phyloP scores from a whole-genome alignment of 805 yeast genomes.

The Candida tammaniensis region DNA sequence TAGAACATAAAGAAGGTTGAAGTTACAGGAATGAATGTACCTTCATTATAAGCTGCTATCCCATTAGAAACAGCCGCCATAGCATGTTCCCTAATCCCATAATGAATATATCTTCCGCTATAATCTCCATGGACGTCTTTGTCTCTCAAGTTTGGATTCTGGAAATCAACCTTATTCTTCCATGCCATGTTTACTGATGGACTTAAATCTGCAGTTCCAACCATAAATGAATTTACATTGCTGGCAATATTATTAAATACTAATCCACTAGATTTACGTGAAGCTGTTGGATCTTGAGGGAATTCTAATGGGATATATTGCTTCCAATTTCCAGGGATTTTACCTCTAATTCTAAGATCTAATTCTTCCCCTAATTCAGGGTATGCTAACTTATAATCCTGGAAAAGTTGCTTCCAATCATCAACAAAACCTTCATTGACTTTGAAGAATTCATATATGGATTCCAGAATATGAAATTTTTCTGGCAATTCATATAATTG shows the following conservation, averaged over 20 bases:
- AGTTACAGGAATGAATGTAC: conserved; percentile 37
- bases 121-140: conserved; percentile 26
- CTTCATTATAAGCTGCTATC: conserved; percentile 28
- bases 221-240: conserved; percentile 23
- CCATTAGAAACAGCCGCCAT: conserved; percentile 33
- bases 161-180: conserved; percentile 28
- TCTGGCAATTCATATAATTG: conserved; percentile 17
- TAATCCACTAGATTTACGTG: conserved; percentile 24
- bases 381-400: conserved; percentile 17
- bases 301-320: conserved; percentile 16
- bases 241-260: conserved; percentile 26
- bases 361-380: conserved; percentile 27
- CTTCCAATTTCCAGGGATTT: conserved; percentile 25
- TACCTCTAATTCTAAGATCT: conserved; percentile 21
- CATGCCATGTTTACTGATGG: conserved; percentile 29
- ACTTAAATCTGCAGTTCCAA: conserved; percentile 36
- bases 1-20: conserved; percentile 36
- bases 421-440: conserved; percentile 16
- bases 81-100: conserved; percentile 33
- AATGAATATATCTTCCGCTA: conserved; percentile 28
- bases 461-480: conserved; percentile 20
- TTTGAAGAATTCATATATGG: conserved; percentile 27
- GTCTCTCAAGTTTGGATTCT: conserved; percentile 19
- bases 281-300: conserved; percentile 20
- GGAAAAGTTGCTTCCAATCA: conserved; percentile 22